A percentile compares a stretch with the other conserved stretches of the same genome.
Evolutionary conservation across 2,329 filamentous ascomycete genomes (phyloP).

Genomic region (Calonectria pauciramosa): DNA sequence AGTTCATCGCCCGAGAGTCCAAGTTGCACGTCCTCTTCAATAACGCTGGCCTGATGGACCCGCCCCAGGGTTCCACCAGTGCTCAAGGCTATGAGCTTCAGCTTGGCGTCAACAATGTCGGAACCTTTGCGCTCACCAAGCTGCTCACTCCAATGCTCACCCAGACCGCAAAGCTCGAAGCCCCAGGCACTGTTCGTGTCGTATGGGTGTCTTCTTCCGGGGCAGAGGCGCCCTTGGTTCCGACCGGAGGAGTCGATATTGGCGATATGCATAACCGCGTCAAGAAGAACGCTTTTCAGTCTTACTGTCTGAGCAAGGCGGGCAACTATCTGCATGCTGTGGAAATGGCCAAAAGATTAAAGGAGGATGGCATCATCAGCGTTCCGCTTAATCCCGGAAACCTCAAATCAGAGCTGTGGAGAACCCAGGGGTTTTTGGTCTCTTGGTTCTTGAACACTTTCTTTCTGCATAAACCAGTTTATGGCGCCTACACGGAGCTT

Average conservation of each 20-base stretch:
- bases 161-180: conserved; percentile 4
- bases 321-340: conserved; percentile 33
- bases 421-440: background rate
- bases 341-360: conserved; percentile 15
- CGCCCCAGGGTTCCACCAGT: conserved; percentile 27
- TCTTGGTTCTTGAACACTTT: background rate
- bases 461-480: background rate
- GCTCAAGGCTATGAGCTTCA: conserved; percentile 36
- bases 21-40: conserved; percentile 34
- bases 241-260: conserved; percentile 32
- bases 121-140: conserved; percentile 34
- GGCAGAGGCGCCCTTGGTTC: conserved; percentile 22
- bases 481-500: conserved; percentile 16
- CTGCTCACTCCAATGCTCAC: conserved; percentile 24
- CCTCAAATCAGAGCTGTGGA: conserved; percentile 7
- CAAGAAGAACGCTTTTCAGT: conserved; percentile 21
- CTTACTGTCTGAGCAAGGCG: conserved; percentile 37
- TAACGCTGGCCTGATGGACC: conserved; percentile 34
- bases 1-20: conserved; percentile 26
- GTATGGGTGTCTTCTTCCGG: conserved; percentile 32
- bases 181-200: conserved; percentile 26
- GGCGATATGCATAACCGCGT: background rate
- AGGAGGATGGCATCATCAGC: conserved; percentile 19
- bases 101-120: conserved; percentile 34
- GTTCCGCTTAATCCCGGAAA: conserved; percentile 34